These are phyloP conservation scores for Amauroascus verrucosus DNA, from an alignment of 2,329 filamentous ascomycete species.

Conservation along the genomic window DNA sequence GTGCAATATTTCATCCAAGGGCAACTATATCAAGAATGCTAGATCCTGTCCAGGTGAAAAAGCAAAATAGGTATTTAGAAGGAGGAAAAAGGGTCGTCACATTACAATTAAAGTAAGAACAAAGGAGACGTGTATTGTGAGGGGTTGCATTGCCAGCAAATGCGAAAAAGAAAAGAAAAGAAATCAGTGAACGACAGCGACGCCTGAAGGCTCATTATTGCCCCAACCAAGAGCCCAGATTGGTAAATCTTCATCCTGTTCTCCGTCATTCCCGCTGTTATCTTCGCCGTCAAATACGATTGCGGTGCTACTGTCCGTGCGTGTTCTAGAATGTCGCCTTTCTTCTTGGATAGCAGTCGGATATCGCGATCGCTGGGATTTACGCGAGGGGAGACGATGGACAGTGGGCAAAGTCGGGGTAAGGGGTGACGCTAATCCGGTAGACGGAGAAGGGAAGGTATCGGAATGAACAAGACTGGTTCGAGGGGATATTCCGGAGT, in stretches of 20 bases:
- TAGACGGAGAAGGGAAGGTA: slow-evolving; percentile 33
- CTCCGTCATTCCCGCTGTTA: slow-evolving; percentile 27
- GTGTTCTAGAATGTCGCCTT: slow-evolving; percentile 31
- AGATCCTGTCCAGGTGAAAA: not conserved
- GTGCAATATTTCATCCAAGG: not conserved
- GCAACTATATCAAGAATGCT: not conserved
- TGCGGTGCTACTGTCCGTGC: slow-evolving; percentile 38
- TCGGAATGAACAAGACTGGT: slow-evolving; percentile 31
- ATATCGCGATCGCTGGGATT: slow-evolving; percentile 21
- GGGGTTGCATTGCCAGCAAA: slow-evolving; percentile 1
- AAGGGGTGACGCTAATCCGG: slow-evolving; percentile 19
- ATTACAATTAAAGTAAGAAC: slow-evolving; percentile 10
- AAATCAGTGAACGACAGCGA: slow-evolving; percentile 30
- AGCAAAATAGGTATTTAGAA: not conserved
- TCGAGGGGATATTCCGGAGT: slow-evolving; percentile 25
- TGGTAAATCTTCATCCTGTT: slow-evolving; percentile 45
- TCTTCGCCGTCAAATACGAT: slow-evolving; percentile 37
- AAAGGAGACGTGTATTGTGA: not conserved
- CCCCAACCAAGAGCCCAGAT: slow-evolving; percentile 34
- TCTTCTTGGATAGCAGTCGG: slow-evolving; percentile 25
- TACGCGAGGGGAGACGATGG: slow-evolving; percentile 30
- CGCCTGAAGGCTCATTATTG: slow-evolving; percentile 33
- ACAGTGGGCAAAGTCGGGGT: slow-evolving; percentile 22
- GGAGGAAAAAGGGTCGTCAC: not conserved
- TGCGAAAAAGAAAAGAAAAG: slow-evolving; percentile 5